These are phyloP conservation scores for Selaginella tamariscina DNA, from an alignment of 75 land plant genomes.

Conservation along the genomic window DNA sequence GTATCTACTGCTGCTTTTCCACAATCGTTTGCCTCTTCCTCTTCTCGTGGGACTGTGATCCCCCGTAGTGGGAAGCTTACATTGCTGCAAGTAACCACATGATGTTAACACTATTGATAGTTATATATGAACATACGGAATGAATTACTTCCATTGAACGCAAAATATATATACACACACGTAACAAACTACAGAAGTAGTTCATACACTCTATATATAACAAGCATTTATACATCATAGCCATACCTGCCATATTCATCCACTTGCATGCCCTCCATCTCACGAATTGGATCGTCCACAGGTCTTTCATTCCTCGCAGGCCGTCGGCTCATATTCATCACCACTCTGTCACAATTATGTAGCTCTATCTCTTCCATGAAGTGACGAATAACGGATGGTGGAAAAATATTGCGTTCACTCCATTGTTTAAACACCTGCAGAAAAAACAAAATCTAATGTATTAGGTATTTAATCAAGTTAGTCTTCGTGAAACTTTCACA, in stretches of 20 bases:
- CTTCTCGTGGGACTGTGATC: conserved; percentile 43
- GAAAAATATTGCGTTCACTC: conserved; percentile 81
- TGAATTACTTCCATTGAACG: not conserved
- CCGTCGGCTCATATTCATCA: conserved; percentile 37
- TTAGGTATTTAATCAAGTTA: no score
- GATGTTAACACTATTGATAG: no score
- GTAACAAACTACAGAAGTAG: no score
- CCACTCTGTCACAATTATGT: conserved; percentile 47
- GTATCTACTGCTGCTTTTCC: conserved; percentile 12
- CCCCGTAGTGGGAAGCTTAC: conserved; percentile 76
- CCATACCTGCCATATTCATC: conserved; percentile 98
- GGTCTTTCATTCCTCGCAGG: conserved; percentile 79
- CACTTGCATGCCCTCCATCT: conserved; percentile 94
- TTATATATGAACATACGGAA: not conserved
- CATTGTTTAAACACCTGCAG: conserved; percentile 79
- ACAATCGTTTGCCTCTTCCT: conserved; percentile 57
- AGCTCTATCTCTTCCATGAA: conserved; percentile 78
- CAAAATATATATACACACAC: no score
- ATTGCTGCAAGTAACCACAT: conserved; percentile 44
- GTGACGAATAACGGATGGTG: conserved; percentile 56
- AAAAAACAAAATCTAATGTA: not conserved
- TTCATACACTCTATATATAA: no score
- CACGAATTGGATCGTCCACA: conserved; percentile 95
- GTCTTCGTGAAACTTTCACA: no score
- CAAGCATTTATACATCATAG: not conserved